Evolutionary conservation across 2,329 filamentous ascomycete genomes (phyloP), one percentile per base, ranked within the genome.

Genomic region (Fusarium lyarnte): DNA sequence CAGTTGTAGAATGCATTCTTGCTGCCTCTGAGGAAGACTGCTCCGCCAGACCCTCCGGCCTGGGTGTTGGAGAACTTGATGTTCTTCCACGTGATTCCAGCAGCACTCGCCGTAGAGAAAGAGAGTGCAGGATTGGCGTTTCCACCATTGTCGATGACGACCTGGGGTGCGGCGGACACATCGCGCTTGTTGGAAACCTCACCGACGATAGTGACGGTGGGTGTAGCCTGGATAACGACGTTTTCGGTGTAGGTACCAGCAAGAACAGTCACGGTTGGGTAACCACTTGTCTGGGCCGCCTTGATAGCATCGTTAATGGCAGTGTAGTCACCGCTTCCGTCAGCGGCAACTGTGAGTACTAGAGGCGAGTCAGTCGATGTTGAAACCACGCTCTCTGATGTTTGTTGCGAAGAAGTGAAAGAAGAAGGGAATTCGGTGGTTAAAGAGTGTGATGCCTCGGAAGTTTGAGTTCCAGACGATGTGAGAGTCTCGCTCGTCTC

Each of bases 171-270:
- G 23, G 55, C 69, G 5, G 47, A 51, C 13, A 33, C n/a, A 14
- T 73, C 74, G 9, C 70, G 72, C 63, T 82, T 81, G 9, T 83
- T 80, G 21, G 70, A 76, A 0, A 75, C 76, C 52, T 81, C 75
- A 25, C 83, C 85, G 17, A 83, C 67, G 19, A 87, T 77, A 0
- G 84, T 84, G 16, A 86, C 81, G 1, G 83, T 77, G 4, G 81
- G 79, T 0, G 82, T 84, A 5, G 81, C 84, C 13, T 77, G 72
- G 8, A 87, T 78, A 0, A 79, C 79, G 29, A 86, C 75, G 11
- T 79, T 77, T 59, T 86, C 84, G 11, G 80, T 80, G 63, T 86
- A 87, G 1, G 83, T 85, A 19, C 85, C 85, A 3, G 83, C 79
- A 9, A 82, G 79, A 23, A 86, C 79, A 17, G 82, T 80, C 3